Conservation (phyloP, 306 rosid genomes). For the Amphicarpaea edgeworthii region DNA sequence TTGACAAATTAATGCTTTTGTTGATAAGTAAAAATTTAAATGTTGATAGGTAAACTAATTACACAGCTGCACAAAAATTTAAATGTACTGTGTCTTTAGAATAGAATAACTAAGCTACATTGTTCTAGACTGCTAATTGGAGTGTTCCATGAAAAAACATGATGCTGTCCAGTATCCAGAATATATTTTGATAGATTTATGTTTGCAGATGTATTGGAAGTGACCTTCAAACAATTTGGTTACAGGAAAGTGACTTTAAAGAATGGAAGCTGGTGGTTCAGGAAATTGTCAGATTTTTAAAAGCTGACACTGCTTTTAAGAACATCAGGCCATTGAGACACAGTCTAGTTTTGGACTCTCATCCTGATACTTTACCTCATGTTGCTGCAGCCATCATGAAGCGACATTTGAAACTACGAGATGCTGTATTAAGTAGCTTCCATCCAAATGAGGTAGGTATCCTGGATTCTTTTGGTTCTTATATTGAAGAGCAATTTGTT, state of each 20-base stretch:
- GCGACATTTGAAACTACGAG: slow-evolving; percentile 72
- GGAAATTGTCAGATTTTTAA: slow-evolving; percentile 85
- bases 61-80: slow-evolving; percentile 10
- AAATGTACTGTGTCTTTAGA: slow-evolving; percentile 6
- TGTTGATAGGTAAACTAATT: too few relatives aligned
- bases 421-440: slow-evolving; percentile 89
- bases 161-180: slow-evolving; percentile 35
- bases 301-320: slow-evolving; percentile 80
- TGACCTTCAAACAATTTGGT: slow-evolving; percentile 53
- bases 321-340: slow-evolving; percentile 91
- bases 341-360: slow-evolving; percentile 82
- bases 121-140: slow-evolving; percentile 16
- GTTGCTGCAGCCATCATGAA: slow-evolving; percentile 58
- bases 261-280: slow-evolving; percentile 97
- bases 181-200: slow-evolving; percentile 33
- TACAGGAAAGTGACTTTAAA: slow-evolving; percentile 85
- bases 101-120: slow-evolving; percentile 12
- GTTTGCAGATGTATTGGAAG: slow-evolving; percentile 47
- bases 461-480: slow-evolving; percentile 30
- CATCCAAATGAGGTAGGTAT: slow-evolving; percentile 82
- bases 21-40: slow-evolving; percentile 19
- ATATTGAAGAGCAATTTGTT: slow-evolving; percentile 11
- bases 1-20: background rate
- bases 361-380: slow-evolving; percentile 69
- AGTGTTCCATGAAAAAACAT: slow-evolving; percentile 31